phyloP scores from a whole-genome alignment of 768 basidiomycete species.

The Serendipita vermifera region DNA sequence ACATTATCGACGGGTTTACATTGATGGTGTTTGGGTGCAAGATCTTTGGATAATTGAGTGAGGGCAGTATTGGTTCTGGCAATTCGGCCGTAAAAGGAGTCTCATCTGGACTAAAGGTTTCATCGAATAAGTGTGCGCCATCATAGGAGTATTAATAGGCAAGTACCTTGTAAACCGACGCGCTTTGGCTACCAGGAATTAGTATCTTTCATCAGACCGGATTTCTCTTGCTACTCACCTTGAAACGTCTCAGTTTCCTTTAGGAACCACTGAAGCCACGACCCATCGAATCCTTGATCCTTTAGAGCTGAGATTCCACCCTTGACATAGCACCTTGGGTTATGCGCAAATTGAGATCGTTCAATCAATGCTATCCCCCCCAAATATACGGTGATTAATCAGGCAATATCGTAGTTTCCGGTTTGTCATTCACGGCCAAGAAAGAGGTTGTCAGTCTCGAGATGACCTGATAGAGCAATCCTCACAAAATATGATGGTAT shows the following conservation, averaged over 20 bases:
- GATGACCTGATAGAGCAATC: neutral
- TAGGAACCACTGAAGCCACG: slow-evolving; percentile 97
- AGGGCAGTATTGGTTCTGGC: slow-evolving; percentile 66
- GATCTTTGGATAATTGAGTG: slow-evolving; percentile 59
- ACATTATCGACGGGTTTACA: slow-evolving; percentile 72
- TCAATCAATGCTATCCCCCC: slow-evolving; percentile 66
- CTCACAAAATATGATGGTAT: slow-evolving; percentile 88
- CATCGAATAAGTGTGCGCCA: neutral
- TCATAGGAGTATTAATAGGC: neutral
- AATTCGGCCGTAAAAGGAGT: slow-evolving; percentile 83
- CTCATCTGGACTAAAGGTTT: slow-evolving; percentile 72
- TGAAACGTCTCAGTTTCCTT: slow-evolving; percentile 92
- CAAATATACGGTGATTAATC: neutral
- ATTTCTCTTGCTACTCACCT: slow-evolving; percentile 46
- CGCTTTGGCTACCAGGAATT: slow-evolving; percentile 60
- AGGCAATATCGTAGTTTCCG: neutral
- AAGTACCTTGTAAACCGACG: slow-evolving; percentile 82
- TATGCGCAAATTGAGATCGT: slow-evolving; percentile 91
- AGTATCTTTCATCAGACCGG: neutral
- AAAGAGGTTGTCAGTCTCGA: neutral
- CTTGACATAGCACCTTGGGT: slow-evolving; percentile 73
- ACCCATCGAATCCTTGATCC: slow-evolving; percentile 62
- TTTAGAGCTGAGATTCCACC: slow-evolving; percentile 69
- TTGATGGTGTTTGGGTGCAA: slow-evolving; percentile 72
- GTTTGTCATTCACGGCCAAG: neutral